Percentiles rank a stretch among this genome's conserved stretches.
Evolutionary conservation across 495 filamentous ascomycete genomes (phyloP).

Genomic region (Diplogelasinospora grovesii): DNA sequence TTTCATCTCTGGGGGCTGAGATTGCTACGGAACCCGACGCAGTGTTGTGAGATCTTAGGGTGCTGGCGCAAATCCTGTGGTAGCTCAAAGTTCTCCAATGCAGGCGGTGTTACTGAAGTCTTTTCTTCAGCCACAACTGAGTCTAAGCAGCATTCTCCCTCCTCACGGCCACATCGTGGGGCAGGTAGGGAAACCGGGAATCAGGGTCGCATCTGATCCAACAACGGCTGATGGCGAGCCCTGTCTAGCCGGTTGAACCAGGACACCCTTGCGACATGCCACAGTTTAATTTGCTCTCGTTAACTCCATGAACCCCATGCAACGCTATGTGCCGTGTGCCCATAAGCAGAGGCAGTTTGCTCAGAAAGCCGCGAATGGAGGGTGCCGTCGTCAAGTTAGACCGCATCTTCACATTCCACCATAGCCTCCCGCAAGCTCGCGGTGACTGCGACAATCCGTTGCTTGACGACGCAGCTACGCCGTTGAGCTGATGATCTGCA

Average conservation of each 20-base stretch:
- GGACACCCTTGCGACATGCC: constrained; percentile 19
- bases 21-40: too few relatives aligned
- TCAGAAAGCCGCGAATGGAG: too few relatives aligned
- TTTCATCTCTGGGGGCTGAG: too few relatives aligned
- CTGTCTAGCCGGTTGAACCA: constrained; percentile 9
- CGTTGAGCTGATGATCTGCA: constrained; percentile 5
- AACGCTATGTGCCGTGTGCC: constrained; percentile 5
- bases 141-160: constrained; percentile 19
- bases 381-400: too few relatives aligned
- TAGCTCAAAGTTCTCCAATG: too few relatives aligned
- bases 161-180: constrained; percentile 15
- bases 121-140: background rate
- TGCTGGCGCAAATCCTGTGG: too few relatives aligned
- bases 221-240: constrained; percentile 26
- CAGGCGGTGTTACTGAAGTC: background rate
- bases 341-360: too few relatives aligned
- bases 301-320: constrained; percentile 1
- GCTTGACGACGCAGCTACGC: constrained; percentile 2
- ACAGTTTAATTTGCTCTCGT: constrained; percentile 3
- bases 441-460: constrained; percentile 3
- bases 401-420: too few relatives aligned
- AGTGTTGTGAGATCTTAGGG: too few relatives aligned
- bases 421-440: too few relatives aligned
- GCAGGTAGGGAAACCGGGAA: constrained; percentile 28
- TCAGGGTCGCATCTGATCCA: constrained; percentile 29